These are phyloP conservation scores for Talaromyces sp. DNA, from an alignment of 2,329 filamentous ascomycete genomes.

Conservation along the genomic window DNA sequence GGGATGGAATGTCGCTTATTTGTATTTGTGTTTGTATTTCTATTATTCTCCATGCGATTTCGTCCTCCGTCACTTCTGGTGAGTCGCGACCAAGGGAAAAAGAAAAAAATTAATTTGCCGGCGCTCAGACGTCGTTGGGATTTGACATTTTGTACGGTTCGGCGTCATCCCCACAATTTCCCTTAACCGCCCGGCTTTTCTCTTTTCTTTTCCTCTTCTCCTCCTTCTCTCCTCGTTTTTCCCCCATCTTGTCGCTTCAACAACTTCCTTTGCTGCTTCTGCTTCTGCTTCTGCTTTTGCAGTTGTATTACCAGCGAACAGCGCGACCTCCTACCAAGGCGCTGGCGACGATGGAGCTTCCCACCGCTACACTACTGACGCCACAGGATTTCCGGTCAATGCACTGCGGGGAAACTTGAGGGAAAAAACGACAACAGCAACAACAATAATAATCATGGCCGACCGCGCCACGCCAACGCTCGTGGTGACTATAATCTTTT, in stretches of 20 bases:
- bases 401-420: slow-evolving; percentile 3
- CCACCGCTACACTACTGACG: neutral
- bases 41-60: neutral
- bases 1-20: neutral
- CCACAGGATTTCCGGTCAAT: neutral
- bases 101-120: neutral
- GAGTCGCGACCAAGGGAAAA: neutral
- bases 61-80: neutral
- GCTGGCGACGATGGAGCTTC: slow-evolving; percentile 7
- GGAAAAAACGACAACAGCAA: neutral
- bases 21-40: neutral
- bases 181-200: neutral
- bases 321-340: neutral
- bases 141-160: neutral
- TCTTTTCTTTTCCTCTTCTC: neutral
- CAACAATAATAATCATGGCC: slow-evolving; percentile 17
- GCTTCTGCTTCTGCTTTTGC: neutral
- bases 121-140: neutral
- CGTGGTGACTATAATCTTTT: slow-evolving; percentile 39
- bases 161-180: neutral
- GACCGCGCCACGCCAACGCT: slow-evolving; percentile 33
- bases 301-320: neutral
- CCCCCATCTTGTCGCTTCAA: neutral
- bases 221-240: neutral
- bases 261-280: neutral